Percentiles rank a stretch among this genome's conserved stretches.
These are phyloP conservation scores for Acanthamoeba royreba DNA, from an alignment of 208 protist genomes.

Conservation along the genomic window DNA sequence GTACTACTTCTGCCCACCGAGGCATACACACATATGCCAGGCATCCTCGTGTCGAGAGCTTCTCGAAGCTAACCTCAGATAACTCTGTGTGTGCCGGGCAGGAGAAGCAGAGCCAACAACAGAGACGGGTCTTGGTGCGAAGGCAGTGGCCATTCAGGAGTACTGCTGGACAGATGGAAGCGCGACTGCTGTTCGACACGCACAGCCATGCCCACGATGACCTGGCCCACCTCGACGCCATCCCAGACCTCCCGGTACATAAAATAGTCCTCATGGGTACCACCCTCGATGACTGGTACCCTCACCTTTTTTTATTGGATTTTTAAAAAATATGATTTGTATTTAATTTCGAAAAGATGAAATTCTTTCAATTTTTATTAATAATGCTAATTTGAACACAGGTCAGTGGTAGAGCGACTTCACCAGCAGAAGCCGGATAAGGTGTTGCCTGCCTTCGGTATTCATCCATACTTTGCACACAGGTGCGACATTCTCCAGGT, in stretches of 20 bases:
- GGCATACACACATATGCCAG: too few relatives aligned
- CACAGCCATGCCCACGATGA: constrained; percentile 40
- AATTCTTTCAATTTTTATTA: not conserved
- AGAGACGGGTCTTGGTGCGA: too few relatives aligned
- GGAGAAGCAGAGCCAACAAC: too few relatives aligned
- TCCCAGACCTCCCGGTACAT: not conserved
- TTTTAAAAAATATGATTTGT: not conserved
- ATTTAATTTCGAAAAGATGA: not conserved
- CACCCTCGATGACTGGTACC: not conserved
- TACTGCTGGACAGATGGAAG: too few relatives aligned
- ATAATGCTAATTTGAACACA: not conserved
- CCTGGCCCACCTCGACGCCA: not conserved
- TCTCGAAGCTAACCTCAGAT: too few relatives aligned
- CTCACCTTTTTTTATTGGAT: not conserved
- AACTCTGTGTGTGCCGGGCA: too few relatives aligned
- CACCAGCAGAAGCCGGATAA: not conserved
- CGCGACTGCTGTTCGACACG: constrained; percentile 2
- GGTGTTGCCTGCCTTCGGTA: not conserved
- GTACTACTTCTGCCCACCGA: too few relatives aligned
- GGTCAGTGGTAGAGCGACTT: not conserved
- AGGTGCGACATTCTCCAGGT: too few relatives aligned
- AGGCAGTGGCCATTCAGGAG: too few relatives aligned
- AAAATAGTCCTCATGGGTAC: not conserved
- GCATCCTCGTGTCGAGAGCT: too few relatives aligned
- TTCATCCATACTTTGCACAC: constrained; percentile 34